A percentile compares a stretch with the other conserved stretches of the same genome.
phyloP scores from a whole-genome alignment of 345 rosid species.

The Melaleuca quinquenervia region DNA sequence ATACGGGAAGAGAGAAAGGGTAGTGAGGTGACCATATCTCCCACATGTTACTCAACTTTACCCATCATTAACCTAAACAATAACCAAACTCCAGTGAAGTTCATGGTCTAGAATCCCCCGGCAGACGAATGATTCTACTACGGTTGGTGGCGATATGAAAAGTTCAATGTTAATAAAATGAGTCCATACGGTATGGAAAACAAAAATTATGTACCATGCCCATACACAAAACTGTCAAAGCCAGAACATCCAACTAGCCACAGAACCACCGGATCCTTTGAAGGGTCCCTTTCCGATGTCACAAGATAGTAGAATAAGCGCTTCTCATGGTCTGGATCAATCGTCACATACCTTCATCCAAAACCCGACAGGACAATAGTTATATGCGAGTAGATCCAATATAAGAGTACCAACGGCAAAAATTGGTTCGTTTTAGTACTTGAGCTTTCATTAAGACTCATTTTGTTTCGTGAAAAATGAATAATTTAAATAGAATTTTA shows the following conservation, averaged over 20 bases:
- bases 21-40: neutral
- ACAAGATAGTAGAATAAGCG: conserved; percentile 74
- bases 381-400: neutral
- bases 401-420: neutral
- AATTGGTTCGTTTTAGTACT: too few relatives aligned
- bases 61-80: neutral
- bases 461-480: too few relatives aligned
- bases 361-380: neutral
- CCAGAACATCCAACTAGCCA: conserved; percentile 98
- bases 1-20: neutral
- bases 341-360: conserved; percentile 51
- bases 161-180: neutral
- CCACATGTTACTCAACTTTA: neutral
- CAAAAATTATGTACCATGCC: conserved; percentile 36
- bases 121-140: neutral
- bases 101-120: neutral
- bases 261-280: conserved; percentile 67
- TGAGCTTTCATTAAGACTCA: too few relatives aligned
- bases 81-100: neutral
- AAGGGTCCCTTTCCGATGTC: conserved; percentile 60
- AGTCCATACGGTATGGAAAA: neutral
- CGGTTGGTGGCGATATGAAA: neutral
- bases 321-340: conserved; percentile 37
- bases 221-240: conserved; percentile 81
- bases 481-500: too few relatives aligned